These are phyloP conservation scores for Curvularia hawaiiensis DNA, from an alignment of 2,329 filamentous ascomycete genomes.

Conservation along the genomic window DNA sequence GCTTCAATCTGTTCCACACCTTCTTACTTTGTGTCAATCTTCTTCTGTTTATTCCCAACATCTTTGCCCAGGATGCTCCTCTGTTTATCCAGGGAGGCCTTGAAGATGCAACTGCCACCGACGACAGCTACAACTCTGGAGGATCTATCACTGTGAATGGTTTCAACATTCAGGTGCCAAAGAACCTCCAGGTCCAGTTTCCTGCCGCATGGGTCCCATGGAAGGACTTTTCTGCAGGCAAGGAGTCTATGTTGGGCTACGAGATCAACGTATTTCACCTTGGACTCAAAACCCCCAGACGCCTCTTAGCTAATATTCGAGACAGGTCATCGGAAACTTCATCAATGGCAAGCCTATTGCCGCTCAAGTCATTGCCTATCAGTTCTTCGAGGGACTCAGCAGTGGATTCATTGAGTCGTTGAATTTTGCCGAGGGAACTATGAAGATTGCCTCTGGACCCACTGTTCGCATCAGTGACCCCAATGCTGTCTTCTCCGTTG, in stretches of 20 bases:
- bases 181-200: not conserved
- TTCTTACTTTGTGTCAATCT: not conserved
- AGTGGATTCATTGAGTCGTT: not conserved
- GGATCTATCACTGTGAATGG: not conserved
- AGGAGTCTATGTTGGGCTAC: not conserved
- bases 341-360: not conserved
- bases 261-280: not conserved
- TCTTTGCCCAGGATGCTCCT: not conserved
- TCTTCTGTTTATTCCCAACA: not conserved
- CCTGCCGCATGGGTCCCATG: not conserved
- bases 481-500: not conserved
- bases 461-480: not conserved
- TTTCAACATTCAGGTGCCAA: not conserved
- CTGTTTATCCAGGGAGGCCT: not conserved
- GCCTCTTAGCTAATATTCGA: not conserved
- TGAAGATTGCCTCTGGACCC: not conserved
- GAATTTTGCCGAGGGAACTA: not conserved
- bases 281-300: not conserved
- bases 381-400: not conserved
- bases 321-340: not conserved
- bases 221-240: not conserved
- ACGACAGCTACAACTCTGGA: not conserved
- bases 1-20: not conserved
- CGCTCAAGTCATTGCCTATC: not conserved
- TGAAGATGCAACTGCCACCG: not conserved